Evolutionary conservation across 768 basidiomycete species (phyloP), one percentile per base, ranked within the genome.

Genomic region (Filobasidium floriforme): DNA sequence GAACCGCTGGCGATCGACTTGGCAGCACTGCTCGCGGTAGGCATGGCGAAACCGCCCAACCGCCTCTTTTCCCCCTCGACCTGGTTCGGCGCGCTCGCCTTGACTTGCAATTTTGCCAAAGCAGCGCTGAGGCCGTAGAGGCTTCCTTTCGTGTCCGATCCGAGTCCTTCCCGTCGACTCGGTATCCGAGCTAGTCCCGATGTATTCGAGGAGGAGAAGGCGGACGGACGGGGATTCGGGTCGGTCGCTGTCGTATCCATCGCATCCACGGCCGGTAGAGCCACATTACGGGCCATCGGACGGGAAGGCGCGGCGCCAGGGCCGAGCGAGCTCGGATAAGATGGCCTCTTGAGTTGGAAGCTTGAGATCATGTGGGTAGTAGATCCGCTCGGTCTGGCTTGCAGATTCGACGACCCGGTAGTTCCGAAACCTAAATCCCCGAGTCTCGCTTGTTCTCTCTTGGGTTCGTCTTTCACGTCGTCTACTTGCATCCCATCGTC

Each of bases 91-190:
- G 22, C 46, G 26, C 24, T 7, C 11, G 59, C 43, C 60, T 68
- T 65, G 59, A 68, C 63, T 18, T 60, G 63, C 18, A 68, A 61
- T 44, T 68, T 68, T 15, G 67, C 67, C n/a, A 68, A 32, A 1
- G 67, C 67, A 7, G 67, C 67, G 41, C 59, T 61, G 18, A 68
- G 46, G 4, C 63, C 62, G 40, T 65, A 62, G 11, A 68, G 63
- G 24, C 54, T 57, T 32, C 54, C 54, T 28, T 57, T 57, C 18
- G 26, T 24, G 15, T 57, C 54, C 54, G 24, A 24, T 7, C 29
- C 29, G 54, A 57, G 54, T 4, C 54, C 29, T 57, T 57, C 54
- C 24, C 54, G 22, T 57, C 54, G 6, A 24, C 22, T 57, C 5
- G 54, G 24, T 6, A 51, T 24, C 19, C 46, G 46, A 6, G 18